phyloP scores from a whole-genome alignment of 2,329 filamentous ascomycete genomes.

The Pseudodiploospora longispora region DNA sequence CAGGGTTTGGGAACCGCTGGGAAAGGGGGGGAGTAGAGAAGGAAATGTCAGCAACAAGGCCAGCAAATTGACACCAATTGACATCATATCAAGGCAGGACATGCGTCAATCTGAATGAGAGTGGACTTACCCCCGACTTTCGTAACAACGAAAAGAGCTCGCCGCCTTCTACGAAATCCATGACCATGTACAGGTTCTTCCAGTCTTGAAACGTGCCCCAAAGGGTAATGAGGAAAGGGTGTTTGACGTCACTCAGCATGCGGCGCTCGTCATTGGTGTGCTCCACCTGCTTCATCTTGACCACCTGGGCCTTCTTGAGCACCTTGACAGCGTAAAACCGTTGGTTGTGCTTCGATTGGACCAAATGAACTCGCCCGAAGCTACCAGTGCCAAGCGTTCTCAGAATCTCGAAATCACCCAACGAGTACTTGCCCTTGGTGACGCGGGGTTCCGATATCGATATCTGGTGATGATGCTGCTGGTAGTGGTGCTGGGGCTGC shows the following conservation, averaged over 20 bases:
- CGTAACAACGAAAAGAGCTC: constrained; percentile 92
- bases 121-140: constrained; percentile 70
- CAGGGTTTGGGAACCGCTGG: constrained; percentile 94
- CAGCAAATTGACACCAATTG: too few species aligned
- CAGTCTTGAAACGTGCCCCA: constrained; percentile 98
- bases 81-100: too few species aligned
- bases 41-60: not conserved
- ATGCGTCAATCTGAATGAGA: too few species aligned
- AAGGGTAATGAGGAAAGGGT: constrained; percentile 93
- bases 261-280: constrained; percentile 96
- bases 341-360: constrained; percentile 96
- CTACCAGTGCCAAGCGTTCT: constrained; percentile 92
- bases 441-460: constrained; percentile 44
- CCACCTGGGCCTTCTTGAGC: constrained; percentile 94
- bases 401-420: constrained; percentile 82
- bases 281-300: constrained; percentile 99
- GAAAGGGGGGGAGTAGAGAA: not conserved
- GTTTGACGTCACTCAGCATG: constrained; percentile 95
- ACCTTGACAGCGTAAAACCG: constrained; percentile 98
- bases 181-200: constrained; percentile 98
- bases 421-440: constrained; percentile 95
- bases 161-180: constrained; percentile 99
- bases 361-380: constrained; percentile 91
- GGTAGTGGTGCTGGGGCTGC: constrained; percentile 22
- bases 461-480: constrained; percentile 24